These are phyloP conservation scores for Elsinoe arachidis DNA, from an alignment of 2,329 filamentous ascomycete genomes.

Conservation along the genomic window DNA sequence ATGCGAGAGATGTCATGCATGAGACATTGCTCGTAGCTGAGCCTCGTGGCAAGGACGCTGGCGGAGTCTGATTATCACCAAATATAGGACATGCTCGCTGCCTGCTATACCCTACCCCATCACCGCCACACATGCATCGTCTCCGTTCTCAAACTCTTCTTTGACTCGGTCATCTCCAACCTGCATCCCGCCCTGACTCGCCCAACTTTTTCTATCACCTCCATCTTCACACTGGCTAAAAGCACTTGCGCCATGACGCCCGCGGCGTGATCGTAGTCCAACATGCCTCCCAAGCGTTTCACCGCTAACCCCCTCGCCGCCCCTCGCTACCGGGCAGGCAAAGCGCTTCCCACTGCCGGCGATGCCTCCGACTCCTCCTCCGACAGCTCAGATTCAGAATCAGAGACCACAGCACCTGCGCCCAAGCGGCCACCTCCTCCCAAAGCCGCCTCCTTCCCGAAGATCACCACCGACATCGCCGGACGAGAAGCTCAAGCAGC, in stretches of 20 bases:
- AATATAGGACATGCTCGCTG: background rate
- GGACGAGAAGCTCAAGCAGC: constrained; percentile 20
- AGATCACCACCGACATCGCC: constrained; percentile 32
- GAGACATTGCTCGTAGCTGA: too few relatives aligned
- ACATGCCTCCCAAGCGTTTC: constrained; percentile 72
- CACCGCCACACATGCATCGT: too few relatives aligned
- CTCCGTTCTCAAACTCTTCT: too few relatives aligned
- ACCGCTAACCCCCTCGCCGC: constrained; percentile 81
- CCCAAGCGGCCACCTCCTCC: constrained; percentile 24
- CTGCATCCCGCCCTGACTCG: background rate
- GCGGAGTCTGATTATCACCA: too few relatives aligned
- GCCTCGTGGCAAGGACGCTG: too few relatives aligned
- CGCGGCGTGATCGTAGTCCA: background rate
- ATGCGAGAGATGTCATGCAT: too few relatives aligned
- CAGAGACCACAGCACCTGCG: constrained; percentile 37
- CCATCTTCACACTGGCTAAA: background rate
- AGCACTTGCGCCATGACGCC: too few relatives aligned
- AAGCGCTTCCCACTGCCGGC: constrained; percentile 50
- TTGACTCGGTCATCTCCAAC: too few relatives aligned
- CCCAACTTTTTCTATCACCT: background rate
- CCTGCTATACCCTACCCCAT: background rate
- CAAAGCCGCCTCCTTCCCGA: constrained; percentile 40
- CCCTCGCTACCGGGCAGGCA: constrained; percentile 77
- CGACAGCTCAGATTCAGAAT: constrained; percentile 33
- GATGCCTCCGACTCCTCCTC: constrained; percentile 28